Percentiles rank a stretch among this genome's conserved stretches.
Conservation (phyloP, 257 asterid genomes). For the Fraxinus quadrangulata region DNA sequence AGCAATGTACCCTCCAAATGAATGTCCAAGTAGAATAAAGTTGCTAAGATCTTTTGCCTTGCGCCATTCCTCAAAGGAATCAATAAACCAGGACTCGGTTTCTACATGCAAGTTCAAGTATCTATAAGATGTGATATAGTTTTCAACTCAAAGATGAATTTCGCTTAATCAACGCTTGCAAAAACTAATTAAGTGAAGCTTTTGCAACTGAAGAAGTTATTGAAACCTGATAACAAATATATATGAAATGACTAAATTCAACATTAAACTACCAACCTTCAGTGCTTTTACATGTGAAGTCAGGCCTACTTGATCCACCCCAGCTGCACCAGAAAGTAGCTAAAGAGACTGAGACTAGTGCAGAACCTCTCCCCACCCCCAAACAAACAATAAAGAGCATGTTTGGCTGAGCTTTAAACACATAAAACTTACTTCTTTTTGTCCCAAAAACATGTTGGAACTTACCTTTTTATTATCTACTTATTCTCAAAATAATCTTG, state of each 20-base stretch:
- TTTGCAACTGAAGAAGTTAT: background rate
- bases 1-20: constrained; percentile 96
- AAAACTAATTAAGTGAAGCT: constrained; percentile 35
- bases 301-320: constrained; percentile 99
- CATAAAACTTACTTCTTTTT: too few relatives aligned
- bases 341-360: background rate
- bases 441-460: too few relatives aligned
- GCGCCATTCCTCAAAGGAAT: constrained; percentile 96
- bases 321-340: constrained; percentile 59
- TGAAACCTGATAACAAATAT: background rate
- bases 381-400: background rate
- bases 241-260: background rate
- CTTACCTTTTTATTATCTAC: too few relatives aligned
- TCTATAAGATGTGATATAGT: background rate
- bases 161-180: background rate
- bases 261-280: constrained; percentile 63
- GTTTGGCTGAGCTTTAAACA: too few relatives aligned
- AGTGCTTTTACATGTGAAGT: constrained; percentile 93
- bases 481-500: too few relatives aligned
- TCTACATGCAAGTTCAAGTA: constrained; percentile 43
- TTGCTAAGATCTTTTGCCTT: constrained; percentile 77
- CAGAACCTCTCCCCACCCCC: background rate
- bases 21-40: constrained; percentile 93
- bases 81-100: constrained; percentile 86
- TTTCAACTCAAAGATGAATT: background rate